These are phyloP conservation scores for Acanthamoeba castellanii DNA, from an alignment of 208 protist species.

Conservation along the genomic window DNA sequence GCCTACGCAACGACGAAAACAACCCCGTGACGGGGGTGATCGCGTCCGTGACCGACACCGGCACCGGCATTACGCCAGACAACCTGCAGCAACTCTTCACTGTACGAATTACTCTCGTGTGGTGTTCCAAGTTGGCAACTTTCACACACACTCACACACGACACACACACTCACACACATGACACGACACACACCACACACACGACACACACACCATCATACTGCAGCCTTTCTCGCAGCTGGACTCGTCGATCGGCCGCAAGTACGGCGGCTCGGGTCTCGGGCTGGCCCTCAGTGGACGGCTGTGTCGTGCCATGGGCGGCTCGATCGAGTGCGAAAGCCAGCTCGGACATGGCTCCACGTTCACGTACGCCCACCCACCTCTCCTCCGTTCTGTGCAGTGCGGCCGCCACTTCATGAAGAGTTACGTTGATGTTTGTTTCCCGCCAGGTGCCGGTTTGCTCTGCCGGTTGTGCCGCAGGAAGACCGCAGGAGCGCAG, in stretches of 20 bases:
- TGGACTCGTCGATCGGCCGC: constrained; percentile 18
- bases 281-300: constrained; percentile 1
- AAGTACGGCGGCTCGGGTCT: constrained; percentile 31
- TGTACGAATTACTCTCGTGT: neutral
- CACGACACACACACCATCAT: too few relatives aligned
- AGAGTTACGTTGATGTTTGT: neutral
- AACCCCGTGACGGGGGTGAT: neutral
- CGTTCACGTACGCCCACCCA: neutral
- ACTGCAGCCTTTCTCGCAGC: neutral
- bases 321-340: constrained; percentile 32
- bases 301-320: constrained; percentile 19
- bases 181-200: neutral
- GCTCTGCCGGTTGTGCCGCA: neutral
- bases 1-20: neutral
- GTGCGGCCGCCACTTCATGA: too few relatives aligned
- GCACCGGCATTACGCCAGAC: neutral
- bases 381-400: neutral
- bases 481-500: neutral
- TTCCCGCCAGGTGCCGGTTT: neutral
- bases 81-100: neutral
- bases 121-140: too few relatives aligned
- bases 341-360: neutral
- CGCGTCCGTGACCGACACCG: neutral
- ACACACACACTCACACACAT: neutral
- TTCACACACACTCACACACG: neutral